Base-by-base conservation (phyloP, 164 flowering plant genomes). In the Aristolochia californica region DNA sequence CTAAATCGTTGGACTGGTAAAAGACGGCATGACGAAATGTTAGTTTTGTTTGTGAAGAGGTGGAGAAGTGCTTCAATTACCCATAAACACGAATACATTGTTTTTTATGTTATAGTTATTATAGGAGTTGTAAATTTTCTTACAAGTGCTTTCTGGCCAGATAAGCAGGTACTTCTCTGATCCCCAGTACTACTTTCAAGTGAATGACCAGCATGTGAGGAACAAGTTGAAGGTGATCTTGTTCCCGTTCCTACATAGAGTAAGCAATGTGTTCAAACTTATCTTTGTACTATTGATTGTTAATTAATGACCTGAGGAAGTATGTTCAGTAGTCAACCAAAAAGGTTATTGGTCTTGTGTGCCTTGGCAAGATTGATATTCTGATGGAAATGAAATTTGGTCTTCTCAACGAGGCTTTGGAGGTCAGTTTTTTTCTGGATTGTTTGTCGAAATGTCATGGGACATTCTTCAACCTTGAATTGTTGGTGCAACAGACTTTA, bases 101-200 rank as follows among this genome's bases (percentile, higher is more conserved):
- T 14, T n/a, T n/a, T 14, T 2, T 45, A n/a, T 45, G 3, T 11
- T 3, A 14, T 45, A 45, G 3, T 45, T n/a, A 47, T 20, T 47
- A 47, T 47, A 1, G 10, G 5, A 20, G 22, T 20, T 47, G 8
- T 20, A 4, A 20, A 47, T 17, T 5, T 47, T 47, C 22, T 47
- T 47, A 16, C 5, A 47, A 47, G n/a, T 47, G 45, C 30, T 20
- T 34, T 54, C 28, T 51, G 48, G 45, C 56, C 88, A 87, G 95
- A 81, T 84, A 40, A 77, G 84, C 58, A 72, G 77, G 69, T 84
- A 83, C 52, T 80, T 84, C 45, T 79, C 95, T 10, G 78, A 87
- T 61, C 87, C 90, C 1, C 85, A 83, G 43, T 84, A 87, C 65
- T 87, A 87, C 56, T 87, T 87, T 62, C 85, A 81, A 78, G 95